Conservation (phyloP, 345 rosid species). For the Leavenworthia alabamica region DNA sequence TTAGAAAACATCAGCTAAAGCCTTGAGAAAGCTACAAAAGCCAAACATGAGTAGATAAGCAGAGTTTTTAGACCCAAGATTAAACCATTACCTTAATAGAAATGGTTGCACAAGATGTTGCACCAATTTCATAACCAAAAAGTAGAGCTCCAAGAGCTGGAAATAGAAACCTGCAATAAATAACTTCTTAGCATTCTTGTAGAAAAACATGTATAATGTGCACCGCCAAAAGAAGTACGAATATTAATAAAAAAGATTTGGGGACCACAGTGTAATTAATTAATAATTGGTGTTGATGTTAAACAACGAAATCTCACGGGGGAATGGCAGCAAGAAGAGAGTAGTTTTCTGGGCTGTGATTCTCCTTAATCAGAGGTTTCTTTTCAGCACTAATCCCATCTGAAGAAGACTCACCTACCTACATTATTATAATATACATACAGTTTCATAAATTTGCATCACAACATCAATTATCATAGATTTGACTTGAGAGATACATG, state of each 20-base stretch:
- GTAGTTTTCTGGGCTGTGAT: constrained; percentile 45
- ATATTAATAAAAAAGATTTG: neutral
- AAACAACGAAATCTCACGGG: constrained; percentile 50
- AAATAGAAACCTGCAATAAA: constrained; percentile 77
- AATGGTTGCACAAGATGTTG: constrained; percentile 90
- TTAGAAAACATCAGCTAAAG: neutral
- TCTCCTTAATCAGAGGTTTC: constrained; percentile 58
- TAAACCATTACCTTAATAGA: constrained; percentile 50
- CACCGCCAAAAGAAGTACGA: neutral
- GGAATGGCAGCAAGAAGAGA: constrained; percentile 55
- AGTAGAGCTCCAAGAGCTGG: constrained; percentile 95
- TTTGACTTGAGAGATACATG: too few species aligned
- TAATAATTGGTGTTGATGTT: neutral
- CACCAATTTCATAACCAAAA: constrained; percentile 94
- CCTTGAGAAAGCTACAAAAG: neutral
- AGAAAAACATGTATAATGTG: neutral
- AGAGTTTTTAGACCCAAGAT: neutral
- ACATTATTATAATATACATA: neutral
- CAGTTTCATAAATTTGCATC: neutral
- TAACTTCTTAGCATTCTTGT: constrained; percentile 9
- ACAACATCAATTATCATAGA: neutral
- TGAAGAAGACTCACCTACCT: constrained; percentile 56
- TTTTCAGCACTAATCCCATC: constrained; percentile 50
- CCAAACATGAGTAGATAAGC: neutral
- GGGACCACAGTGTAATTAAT: neutral